Percentiles rank a stretch among this genome's conserved stretches.
These are phyloP conservation scores for Kodamaea laetipori DNA, from an alignment of 805 yeast species.

Conservation along the genomic window DNA sequence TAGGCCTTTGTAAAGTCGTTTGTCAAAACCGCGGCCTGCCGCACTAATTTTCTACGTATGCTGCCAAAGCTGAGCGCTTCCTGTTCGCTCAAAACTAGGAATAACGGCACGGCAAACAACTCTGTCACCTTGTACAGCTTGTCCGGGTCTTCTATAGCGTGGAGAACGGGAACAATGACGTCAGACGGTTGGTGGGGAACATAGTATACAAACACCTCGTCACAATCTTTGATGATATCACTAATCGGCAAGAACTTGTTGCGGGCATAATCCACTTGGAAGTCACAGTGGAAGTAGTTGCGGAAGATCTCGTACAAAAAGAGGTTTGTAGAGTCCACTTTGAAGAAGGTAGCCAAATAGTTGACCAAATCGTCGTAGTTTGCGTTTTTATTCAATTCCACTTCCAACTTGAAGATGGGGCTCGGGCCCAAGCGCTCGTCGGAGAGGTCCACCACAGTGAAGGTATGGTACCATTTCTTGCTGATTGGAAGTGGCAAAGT, in stretches of 20 bases:
- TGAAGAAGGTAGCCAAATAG: slow-evolving; percentile 55
- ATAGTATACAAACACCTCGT: slow-evolving; percentile 64
- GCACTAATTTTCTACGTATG: slow-evolving; percentile 59
- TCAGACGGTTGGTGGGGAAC: slow-evolving; percentile 47
- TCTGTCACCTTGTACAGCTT: slow-evolving; percentile 39
- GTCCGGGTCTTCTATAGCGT: slow-evolving; percentile 40
- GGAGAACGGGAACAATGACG: slow-evolving; percentile 61
- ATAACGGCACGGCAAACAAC: slow-evolving; percentile 76
- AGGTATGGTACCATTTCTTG: slow-evolving; percentile 66
- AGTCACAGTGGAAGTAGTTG: slow-evolving; percentile 67
- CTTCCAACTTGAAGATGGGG: slow-evolving; percentile 51
- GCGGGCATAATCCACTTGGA: slow-evolving; percentile 56
- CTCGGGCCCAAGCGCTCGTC: slow-evolving; percentile 28
- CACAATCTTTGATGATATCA: slow-evolving; percentile 64
- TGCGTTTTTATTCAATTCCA: slow-evolving; percentile 68
- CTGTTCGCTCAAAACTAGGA: slow-evolving; percentile 53
- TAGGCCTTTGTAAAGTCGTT: slow-evolving; percentile 26
- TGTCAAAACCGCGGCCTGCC: slow-evolving; percentile 26
- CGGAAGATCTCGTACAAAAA: slow-evolving; percentile 54
- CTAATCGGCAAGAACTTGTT: slow-evolving; percentile 63
- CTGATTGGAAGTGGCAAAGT: slow-evolving; percentile 86
- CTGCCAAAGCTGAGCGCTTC: slow-evolving; percentile 59
- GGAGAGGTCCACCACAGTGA: slow-evolving; percentile 62
- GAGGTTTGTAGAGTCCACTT: slow-evolving; percentile 28
- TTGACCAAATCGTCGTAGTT: slow-evolving; percentile 62